Conservation (phyloP, 768 basidiomycete genomes). For the Psilocybe tampanensis region DNA sequence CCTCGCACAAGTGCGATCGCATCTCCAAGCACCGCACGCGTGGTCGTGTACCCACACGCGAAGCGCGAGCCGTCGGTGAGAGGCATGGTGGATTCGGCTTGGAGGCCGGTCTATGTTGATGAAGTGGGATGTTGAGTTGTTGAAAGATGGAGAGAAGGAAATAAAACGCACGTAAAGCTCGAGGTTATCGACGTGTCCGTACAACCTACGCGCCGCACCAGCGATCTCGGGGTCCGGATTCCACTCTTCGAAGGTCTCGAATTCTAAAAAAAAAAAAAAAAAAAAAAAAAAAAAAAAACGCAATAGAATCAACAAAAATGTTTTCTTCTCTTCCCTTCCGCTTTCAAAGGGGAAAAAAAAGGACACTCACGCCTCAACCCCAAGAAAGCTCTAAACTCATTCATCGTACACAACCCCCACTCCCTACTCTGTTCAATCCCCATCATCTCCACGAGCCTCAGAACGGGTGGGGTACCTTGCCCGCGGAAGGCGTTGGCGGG, state of each 20-base stretch:
- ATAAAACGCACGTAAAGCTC: conserved; percentile 32
- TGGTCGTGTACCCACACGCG: conserved; percentile 29
- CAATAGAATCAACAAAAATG: too few relatives aligned
- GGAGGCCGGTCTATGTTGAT: conserved; percentile 29
- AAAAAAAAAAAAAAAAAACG: too few relatives aligned
- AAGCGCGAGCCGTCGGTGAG: conserved; percentile 28
- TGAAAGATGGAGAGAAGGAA: background rate
- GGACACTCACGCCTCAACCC: conserved; percentile 43
- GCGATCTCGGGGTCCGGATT: conserved; percentile 32
- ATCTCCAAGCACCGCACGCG: conserved; percentile 13
- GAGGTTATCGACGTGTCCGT: conserved; percentile 35
- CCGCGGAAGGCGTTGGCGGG: conserved; percentile 30
- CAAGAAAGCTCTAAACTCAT: conserved; percentile 54
- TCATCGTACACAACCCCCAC: conserved; percentile 62
- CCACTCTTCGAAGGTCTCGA: conserved; percentile 55
- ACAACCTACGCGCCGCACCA: conserved; percentile 31
- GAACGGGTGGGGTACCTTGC: conserved; percentile 45
- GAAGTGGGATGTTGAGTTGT: conserved; percentile 13
- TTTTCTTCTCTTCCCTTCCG: too few relatives aligned
- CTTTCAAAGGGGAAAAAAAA: background rate
- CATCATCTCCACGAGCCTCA: conserved; percentile 57
- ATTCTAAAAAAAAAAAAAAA: conserved; percentile 27
- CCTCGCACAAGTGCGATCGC: conserved; percentile 9
- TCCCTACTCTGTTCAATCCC: conserved; percentile 53
- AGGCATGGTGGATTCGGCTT: conserved; percentile 36